Evolutionary conservation across 2,329 filamentous ascomycete genomes (phyloP), one percentile per base, ranked within the genome.

Genomic region (Pezicula radicicola): DNA sequence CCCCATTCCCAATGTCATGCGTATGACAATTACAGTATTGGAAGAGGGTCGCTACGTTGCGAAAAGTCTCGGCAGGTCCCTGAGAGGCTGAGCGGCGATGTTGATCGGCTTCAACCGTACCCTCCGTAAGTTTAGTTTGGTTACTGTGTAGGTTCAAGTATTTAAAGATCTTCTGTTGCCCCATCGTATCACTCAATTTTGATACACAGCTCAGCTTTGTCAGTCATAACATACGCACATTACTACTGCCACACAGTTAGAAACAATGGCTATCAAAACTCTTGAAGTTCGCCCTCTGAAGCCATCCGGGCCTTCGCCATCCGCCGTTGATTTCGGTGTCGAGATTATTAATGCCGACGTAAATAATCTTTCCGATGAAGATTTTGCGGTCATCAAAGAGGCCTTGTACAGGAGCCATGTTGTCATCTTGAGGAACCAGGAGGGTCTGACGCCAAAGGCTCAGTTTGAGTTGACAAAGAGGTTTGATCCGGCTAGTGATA

Each of bases 381-480:
- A 88, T 61, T 90, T 89, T 64, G 71, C 76, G 7, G 66, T 76
- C 18, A 83, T 92, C 62, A 80, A 77, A 53, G 70, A 83, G 16
- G 81, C 86, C 1, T 78, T 91, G 4, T 91, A 88, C 73, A 76
- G 71, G 12, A 73, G 88, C 63, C 85, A 88, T 55, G 80, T 91
- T 13, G 74, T 91, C 10, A 77, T 91, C 27, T 80, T 92, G 72
- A 90, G 87, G 67, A 75, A 81, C 63, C 87, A 91, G 65, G 63
- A 73, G 41, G 74, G 80, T 40, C 73, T 86, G 21, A 80, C 85
- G 0, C 84, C 89, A 1, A 83, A 80, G 63, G 84, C 87, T 7
- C 88, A 92, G 65, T 92, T 85, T 63, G 81, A 87, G 57, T 75
- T 92, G 39, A 92, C 88, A 2, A 83, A 80, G 47, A 80, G 81